A percentile compares a stretch with the other conserved stretches of the same genome.
These are phyloP conservation scores for Saposhnikovia divaricata DNA, from an alignment of 129 eudicot genomes.

Conservation along the genomic window DNA sequence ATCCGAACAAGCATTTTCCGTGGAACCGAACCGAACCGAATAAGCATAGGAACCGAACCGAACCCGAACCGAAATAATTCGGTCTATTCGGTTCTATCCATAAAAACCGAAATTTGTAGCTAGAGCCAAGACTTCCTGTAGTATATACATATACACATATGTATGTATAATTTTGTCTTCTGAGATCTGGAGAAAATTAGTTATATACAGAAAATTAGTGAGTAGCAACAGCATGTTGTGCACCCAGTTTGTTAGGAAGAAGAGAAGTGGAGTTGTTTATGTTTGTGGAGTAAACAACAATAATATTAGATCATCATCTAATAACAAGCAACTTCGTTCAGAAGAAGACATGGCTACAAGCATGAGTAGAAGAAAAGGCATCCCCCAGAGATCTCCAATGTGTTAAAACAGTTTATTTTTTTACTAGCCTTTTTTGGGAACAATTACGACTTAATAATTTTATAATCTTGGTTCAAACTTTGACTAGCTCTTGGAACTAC, in stretches of 20 bases:
- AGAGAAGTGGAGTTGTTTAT: constrained; percentile 61
- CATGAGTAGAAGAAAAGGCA: constrained; percentile 89
- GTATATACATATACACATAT: no score
- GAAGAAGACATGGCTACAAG: constrained; percentile 77
- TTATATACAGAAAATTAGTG: no score
- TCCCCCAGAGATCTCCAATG: constrained; percentile 97
- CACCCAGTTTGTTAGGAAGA: constrained; percentile 71
- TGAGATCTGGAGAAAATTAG: no score
- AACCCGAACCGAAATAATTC: no score
- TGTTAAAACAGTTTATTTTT: constrained; percentile 32
- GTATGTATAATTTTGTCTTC: no score
- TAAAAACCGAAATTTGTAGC: no score
- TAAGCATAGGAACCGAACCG: no score
- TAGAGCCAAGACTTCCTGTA: no score
- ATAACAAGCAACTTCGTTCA: constrained; percentile 13
- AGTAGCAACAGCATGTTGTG: constrained; percentile 21
- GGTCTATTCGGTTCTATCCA: no score
- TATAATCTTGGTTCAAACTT: not conserved
- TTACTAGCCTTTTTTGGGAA: constrained; percentile 1
- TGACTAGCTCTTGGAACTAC: constrained; percentile 21
- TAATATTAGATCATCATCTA: constrained; percentile 23
- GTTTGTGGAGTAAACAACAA: constrained; percentile 61
- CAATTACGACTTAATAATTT: constrained; percentile 7
- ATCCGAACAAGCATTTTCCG: no score
- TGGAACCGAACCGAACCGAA: no score